phyloP scores from a whole-genome alignment of 2,329 filamentous ascomycete species.

The Diaporthe australafricana region DNA sequence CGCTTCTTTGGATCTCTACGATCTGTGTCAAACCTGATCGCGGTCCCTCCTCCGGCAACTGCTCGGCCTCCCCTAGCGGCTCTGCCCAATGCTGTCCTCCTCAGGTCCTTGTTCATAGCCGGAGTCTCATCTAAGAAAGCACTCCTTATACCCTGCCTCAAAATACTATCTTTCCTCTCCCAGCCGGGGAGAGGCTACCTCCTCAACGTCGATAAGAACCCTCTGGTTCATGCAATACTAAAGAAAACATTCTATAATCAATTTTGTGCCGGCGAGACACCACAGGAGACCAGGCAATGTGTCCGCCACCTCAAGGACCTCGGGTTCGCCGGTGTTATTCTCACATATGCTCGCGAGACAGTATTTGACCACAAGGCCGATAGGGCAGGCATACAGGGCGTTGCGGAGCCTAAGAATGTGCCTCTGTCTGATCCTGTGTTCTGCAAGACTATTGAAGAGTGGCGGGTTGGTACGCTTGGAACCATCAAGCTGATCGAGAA shows the following conservation, averaged over 20 bases:
- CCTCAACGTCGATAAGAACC: constrained; percentile 61
- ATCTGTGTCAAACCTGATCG: constrained; percentile 6
- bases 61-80: constrained; percentile 11
- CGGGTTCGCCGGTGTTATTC: constrained; percentile 66
- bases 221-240: constrained; percentile 57
- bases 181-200: constrained; percentile 49
- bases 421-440: constrained; percentile 38
- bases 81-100: constrained; percentile 49
- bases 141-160: constrained; percentile 52
- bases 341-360: constrained; percentile 63
- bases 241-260: constrained; percentile 65
- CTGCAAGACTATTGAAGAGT: constrained; percentile 50
- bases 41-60: constrained; percentile 1
- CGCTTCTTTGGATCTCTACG: constrained; percentile 28
- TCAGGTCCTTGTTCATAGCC: constrained; percentile 56
- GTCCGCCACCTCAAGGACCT: constrained; percentile 57
- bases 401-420: constrained; percentile 16
- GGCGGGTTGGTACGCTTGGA: constrained; percentile 48
- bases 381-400: constrained; percentile 40
- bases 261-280: constrained; percentile 66
- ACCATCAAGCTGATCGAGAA: constrained; percentile 48
- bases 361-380: constrained; percentile 52
- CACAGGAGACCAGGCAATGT: constrained; percentile 51
- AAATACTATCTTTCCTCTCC: constrained; percentile 52
- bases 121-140: constrained; percentile 58